These are phyloP conservation scores for Clarireedia homoeocarpa DNA, from an alignment of 2,329 filamentous ascomycete genomes.

Conservation along the genomic window DNA sequence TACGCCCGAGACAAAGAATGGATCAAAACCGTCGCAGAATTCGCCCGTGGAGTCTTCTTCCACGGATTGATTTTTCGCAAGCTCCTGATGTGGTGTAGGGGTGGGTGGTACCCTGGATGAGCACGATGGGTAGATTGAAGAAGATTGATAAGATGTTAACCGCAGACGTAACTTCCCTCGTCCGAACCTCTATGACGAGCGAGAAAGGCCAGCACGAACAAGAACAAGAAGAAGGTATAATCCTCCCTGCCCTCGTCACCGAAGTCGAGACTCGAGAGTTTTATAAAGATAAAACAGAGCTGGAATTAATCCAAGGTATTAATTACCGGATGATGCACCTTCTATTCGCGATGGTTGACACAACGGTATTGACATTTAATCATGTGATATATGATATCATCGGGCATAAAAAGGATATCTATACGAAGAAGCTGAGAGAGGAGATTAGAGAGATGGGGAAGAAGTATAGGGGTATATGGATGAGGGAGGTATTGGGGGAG, in stretches of 20 bases:
- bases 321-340: not conserved
- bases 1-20: not conserved
- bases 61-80: not conserved
- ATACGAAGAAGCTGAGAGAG: not conserved
- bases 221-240: not conserved
- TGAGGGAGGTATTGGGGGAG: not conserved
- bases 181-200: no score
- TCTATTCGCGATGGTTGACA: slow-evolving; percentile 4
- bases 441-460: not conserved
- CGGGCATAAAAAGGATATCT: not conserved
- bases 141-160: not conserved
- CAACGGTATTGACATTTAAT: not conserved
- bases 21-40: not conserved
- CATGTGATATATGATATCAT: slow-evolving; percentile 4
- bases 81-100: not conserved
- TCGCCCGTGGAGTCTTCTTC: not conserved
- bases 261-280: not conserved
- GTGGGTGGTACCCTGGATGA: slow-evolving; percentile 1
- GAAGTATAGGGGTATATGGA: not conserved
- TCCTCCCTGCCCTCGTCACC: not conserved
- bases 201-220: no score
- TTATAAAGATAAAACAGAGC: not conserved
- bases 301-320: not conserved
- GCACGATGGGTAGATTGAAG: not conserved
- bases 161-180: not conserved